Conservation (phyloP, 805 yeast genomes). For the Sungouiozyma intestinalis region DNA sequence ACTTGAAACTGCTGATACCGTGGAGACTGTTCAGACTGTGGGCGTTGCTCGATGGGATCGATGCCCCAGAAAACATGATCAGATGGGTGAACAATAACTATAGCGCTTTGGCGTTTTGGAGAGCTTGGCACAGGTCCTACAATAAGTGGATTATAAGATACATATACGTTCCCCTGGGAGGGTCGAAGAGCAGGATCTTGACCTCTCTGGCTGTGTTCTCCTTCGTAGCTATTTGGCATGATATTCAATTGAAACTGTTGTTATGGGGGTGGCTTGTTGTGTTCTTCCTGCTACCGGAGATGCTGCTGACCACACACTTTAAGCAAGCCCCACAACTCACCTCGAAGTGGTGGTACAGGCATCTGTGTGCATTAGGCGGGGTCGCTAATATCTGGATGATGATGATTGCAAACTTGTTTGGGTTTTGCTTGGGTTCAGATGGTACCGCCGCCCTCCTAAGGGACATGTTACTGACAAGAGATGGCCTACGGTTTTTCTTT, state of each 20-base stretch:
- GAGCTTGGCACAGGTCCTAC: slow-evolving; percentile 96
- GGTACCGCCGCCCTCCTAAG: slow-evolving; percentile 59
- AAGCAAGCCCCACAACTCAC: slow-evolving; percentile 28
- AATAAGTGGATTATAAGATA: slow-evolving; percentile 86
- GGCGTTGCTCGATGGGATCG: slow-evolving; percentile 86
- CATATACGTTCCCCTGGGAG: slow-evolving; percentile 87
- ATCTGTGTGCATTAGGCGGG: slow-evolving; percentile 77
- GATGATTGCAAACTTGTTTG: slow-evolving; percentile 94
- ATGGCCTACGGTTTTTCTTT: slow-evolving; percentile 55
- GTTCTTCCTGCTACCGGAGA: slow-evolving; percentile 77
- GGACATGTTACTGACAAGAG: slow-evolving; percentile 61
- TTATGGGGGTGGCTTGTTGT: slow-evolving; percentile 97
- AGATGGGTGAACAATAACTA: slow-evolving; percentile 92
- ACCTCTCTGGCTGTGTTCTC: slow-evolving; percentile 81
- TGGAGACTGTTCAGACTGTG: slow-evolving; percentile 94
- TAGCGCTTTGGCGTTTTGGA: slow-evolving; percentile 92
- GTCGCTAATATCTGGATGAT: slow-evolving; percentile 90
- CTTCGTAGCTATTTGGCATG: slow-evolving; percentile 98
- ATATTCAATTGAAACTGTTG: slow-evolving; percentile 73
- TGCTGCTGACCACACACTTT: slow-evolving; percentile 42
- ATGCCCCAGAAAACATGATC: slow-evolving; percentile 96
- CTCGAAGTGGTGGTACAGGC: slow-evolving; percentile 58
- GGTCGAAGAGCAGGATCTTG: slow-evolving; percentile 56
- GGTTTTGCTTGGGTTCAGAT: slow-evolving; percentile 86
- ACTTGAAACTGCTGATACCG: slow-evolving; percentile 88